Evolutionary conservation across 495 filamentous ascomycete genomes (phyloP), one percentile per base, ranked within the genome.

Genomic region (Copromyces sp.): DNA sequence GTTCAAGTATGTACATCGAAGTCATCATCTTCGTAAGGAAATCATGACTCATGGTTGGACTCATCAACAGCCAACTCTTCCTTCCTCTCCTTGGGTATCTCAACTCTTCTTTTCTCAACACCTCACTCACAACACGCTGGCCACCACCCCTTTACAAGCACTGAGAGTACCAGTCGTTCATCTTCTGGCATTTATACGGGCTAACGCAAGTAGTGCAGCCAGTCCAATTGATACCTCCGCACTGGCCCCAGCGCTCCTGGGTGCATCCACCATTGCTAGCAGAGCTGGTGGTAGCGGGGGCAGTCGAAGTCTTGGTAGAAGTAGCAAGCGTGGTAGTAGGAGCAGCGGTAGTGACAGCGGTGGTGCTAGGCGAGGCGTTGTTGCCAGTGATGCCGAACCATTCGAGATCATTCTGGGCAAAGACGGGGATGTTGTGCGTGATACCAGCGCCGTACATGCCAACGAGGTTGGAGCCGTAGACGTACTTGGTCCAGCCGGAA

Each of bases 381-480:
- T 68, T 61, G 37, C 74, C 76, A 0, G 68, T 77, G 59, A 81
- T 74, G 12, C 81, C 81, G 59, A 82, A 81, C 81, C 81, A 82
- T 40, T 76, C 75, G 61, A 82, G 71, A 42, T 82, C 81, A 68
- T 73, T 69, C 4, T 71, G 71, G 11, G 77, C 80, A 40, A 80
- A 79, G 70, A 79, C 69, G n/a, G 77, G 72, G 17, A 81, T 76
- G 69, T 75, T 75, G 70, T 81, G 81, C 12, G 74, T 77, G 68
- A 82, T 68, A 16, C 80, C 80, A 3, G 74, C n/a, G 2, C 80
- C 80, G 35, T 81, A 78, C 9, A 82, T 75, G 1, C 84, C 85
- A 37, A 84, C 79, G 16, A 86, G 70, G 20, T 81, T 80, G 0
- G 77, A 73, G 1, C 86, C 86, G 74, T 85, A 88, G 20, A 85